Conservation (phyloP, 768 basidiomycete genomes). For the Lactifluus piperatus region DNA sequence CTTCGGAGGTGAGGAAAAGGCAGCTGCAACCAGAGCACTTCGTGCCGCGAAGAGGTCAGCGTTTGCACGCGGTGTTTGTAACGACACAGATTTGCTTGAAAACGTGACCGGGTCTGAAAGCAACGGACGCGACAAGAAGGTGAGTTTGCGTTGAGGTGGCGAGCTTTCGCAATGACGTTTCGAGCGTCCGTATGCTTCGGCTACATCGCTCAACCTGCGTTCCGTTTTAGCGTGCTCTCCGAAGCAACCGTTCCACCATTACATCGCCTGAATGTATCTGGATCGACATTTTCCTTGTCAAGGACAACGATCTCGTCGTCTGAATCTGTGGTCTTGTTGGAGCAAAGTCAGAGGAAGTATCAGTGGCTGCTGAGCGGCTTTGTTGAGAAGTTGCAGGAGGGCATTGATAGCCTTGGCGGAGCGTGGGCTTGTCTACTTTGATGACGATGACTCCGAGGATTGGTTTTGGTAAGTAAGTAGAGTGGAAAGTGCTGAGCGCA, state of each 20-base stretch:
- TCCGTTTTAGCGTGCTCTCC: conserved; percentile 27
- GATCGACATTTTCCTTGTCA: conserved; percentile 69
- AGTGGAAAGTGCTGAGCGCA: conserved; percentile 12
- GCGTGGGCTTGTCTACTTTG: conserved; percentile 9
- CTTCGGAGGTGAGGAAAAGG: conserved; percentile 12
- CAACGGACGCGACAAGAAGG: conserved; percentile 15
- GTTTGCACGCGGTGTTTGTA: conserved; percentile 10
- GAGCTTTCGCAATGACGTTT: conserved; percentile 31
- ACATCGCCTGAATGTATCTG: conserved; percentile 30
- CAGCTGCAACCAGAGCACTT: conserved; percentile 14
- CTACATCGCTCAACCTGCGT: conserved; percentile 59
- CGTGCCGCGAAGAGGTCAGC: conserved; percentile 18
- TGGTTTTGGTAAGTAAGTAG: conserved; percentile 10
- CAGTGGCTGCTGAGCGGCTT: conserved; percentile 27
- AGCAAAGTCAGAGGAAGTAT: conserved; percentile 44
- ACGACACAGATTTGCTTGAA: background rate
- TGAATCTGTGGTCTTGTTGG: conserved; percentile 19
- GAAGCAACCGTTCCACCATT: conserved; percentile 22
- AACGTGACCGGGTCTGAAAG: conserved; percentile 17
- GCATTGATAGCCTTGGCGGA: conserved; percentile 23
- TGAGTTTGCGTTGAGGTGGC: conserved; percentile 15
- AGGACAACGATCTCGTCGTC: conserved; percentile 53
- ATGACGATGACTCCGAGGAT: conserved; percentile 18
- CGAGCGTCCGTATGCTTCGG: conserved; percentile 50
- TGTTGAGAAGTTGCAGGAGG: conserved; percentile 25